phyloP scores from a whole-genome alignment of 129 eudicot genomes.

The Dittrichia graveolens region DNA sequence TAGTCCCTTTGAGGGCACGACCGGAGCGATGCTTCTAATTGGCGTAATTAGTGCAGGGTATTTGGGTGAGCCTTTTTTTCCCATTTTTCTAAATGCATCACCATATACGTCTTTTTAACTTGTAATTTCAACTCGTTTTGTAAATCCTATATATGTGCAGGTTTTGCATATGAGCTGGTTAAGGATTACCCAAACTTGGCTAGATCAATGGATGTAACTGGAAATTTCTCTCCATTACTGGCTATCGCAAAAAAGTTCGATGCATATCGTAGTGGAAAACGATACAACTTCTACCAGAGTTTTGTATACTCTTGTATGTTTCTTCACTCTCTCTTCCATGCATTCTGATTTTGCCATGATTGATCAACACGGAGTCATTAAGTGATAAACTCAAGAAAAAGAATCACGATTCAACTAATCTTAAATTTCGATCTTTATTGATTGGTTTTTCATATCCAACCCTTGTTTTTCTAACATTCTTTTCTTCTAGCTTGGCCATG shows the following conservation, averaged over 20 bases:
- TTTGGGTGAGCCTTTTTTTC: constrained; percentile 17
- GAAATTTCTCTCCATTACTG: constrained; percentile 9
- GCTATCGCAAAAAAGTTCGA: constrained; percentile 14
- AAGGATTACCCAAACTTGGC: constrained; percentile 30
- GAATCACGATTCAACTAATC: no score
- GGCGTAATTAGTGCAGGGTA: background rate
- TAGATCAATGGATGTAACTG: background rate
- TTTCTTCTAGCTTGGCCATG: no score
- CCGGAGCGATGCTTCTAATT: constrained; percentile 20
- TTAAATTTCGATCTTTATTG: no score
- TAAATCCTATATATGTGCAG: no score
- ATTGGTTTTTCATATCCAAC: background rate
- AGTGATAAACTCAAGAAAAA: no score
- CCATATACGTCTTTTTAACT: no score
- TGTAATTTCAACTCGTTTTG: no score
- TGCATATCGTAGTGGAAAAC: constrained; percentile 29
- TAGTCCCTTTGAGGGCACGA: constrained; percentile 27
- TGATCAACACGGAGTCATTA: no score
- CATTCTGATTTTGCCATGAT: no score
- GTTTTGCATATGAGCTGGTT: constrained; percentile 33
- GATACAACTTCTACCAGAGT: constrained; percentile 26
- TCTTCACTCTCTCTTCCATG: background rate
- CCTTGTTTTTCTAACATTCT: background rate
- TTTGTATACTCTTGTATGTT: constrained; percentile 33
- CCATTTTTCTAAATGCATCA: no score